phyloP scores from a whole-genome alignment of 2,329 filamentous ascomycete genomes.

The Chrysosporium queenslandicum region DNA sequence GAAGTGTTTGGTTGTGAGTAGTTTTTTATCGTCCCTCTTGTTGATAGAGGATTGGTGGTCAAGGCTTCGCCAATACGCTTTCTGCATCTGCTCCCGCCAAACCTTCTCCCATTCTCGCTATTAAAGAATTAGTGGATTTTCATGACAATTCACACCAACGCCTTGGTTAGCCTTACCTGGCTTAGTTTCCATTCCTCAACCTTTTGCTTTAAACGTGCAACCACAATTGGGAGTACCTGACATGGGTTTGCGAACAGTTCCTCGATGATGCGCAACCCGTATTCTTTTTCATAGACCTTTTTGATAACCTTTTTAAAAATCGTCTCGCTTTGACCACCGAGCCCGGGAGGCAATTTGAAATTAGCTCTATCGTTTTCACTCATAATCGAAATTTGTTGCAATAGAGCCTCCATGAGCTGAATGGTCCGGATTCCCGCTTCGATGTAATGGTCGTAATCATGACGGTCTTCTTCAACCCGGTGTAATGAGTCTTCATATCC shows the following conservation, averaged over 20 bases:
- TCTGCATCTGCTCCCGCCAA: slow-evolving; percentile 90
- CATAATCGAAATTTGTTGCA: slow-evolving; percentile 79
- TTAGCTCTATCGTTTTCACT: slow-evolving; percentile 57
- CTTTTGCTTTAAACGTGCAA: slow-evolving; percentile 87
- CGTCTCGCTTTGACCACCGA: slow-evolving; percentile 87
- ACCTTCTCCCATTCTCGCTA: slow-evolving; percentile 97
- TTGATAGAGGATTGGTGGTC: slow-evolving; percentile 92
- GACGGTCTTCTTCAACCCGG: slow-evolving; percentile 91
- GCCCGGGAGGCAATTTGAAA: slow-evolving; percentile 70
- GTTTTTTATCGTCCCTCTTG: slow-evolving; percentile 81
- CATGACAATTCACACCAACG: not conserved
- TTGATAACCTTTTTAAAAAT: slow-evolving; percentile 96
- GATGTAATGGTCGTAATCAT: slow-evolving; percentile 98
- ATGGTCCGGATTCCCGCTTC: slow-evolving; percentile 92
- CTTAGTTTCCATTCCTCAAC: slow-evolving; percentile 96
- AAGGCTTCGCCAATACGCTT: slow-evolving; percentile 89
- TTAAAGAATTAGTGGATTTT: not conserved
- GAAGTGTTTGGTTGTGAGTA: slow-evolving; percentile 80
- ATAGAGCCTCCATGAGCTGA: slow-evolving; percentile 87
- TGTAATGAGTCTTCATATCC: slow-evolving; percentile 88
- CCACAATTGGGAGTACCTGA: slow-evolving; percentile 75
- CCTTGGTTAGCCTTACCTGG: slow-evolving; percentile 39
- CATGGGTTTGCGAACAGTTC: slow-evolving; percentile 78
- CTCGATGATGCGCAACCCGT: slow-evolving; percentile 72
- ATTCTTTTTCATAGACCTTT: slow-evolving; percentile 85